Conservation (phyloP, 23 red algal species). For the Gracilaria domingensis region DNA sequence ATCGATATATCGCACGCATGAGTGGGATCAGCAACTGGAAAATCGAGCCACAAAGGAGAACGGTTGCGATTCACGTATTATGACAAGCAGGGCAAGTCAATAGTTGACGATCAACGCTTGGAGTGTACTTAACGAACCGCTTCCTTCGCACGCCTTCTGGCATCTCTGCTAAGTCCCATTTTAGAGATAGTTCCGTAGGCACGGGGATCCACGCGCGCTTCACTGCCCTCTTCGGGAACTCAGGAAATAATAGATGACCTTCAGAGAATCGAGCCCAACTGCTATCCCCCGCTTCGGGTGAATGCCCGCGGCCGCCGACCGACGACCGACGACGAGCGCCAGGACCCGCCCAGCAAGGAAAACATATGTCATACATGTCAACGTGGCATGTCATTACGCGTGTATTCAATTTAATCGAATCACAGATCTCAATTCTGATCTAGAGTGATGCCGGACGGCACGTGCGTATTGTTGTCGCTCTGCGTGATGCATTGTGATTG, state of each 20-base stretch:
- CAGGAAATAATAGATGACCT: background rate
- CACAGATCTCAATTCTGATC: background rate
- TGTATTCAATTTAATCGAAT: background rate
- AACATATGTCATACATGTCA: background rate
- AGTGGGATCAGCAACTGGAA: background rate
- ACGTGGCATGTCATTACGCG: background rate
- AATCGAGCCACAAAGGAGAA: background rate
- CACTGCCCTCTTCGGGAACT: background rate
- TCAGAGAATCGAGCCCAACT: no score
- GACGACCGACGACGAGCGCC: conserved; percentile 3
- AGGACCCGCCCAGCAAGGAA: background rate
- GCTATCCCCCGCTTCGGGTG: no score
- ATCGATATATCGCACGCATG: background rate
- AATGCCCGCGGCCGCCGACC: background rate
- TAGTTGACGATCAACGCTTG: background rate
- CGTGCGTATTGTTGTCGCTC: background rate
- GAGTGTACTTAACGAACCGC: conserved; percentile 42
- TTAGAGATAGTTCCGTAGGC: background rate
- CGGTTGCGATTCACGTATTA: background rate
- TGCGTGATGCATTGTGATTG: background rate
- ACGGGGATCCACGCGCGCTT: background rate
- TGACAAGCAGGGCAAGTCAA: background rate
- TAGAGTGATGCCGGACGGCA: background rate
- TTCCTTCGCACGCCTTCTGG: conserved; percentile 70
- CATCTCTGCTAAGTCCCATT: conserved; percentile 65